These are phyloP conservation scores for Plectosphaerella sp. DNA, from an alignment of 2,329 filamentous ascomycete species.

Conservation along the genomic window DNA sequence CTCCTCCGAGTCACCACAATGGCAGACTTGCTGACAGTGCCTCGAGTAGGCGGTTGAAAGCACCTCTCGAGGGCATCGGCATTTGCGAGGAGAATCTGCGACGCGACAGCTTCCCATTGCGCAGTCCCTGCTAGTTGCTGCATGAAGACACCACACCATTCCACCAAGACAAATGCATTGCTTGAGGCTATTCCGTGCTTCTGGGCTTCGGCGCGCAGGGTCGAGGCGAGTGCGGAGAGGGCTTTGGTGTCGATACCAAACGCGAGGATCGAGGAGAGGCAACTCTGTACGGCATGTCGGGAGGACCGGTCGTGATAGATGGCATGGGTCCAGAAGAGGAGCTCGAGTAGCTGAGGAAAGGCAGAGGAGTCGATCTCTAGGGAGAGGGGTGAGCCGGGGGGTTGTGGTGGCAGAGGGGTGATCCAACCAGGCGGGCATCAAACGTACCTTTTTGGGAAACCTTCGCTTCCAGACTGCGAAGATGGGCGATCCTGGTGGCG, in stretches of 20 bases:
- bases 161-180: slow-evolving; percentile 82
- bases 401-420: not conserved
- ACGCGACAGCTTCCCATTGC: slow-evolving; percentile 60
- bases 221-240: slow-evolving; percentile 60
- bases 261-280: slow-evolving; percentile 64
- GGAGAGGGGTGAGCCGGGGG: slow-evolving; percentile 7
- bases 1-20: slow-evolving; percentile 74
- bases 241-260: slow-evolving; percentile 50
- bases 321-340: slow-evolving; percentile 83
- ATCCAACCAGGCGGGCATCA: not conserved
- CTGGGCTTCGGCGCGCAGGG: slow-evolving; percentile 66
- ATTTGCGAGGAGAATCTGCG: slow-evolving; percentile 63
- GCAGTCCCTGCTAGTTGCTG: slow-evolving; percentile 61
- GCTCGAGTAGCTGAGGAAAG: slow-evolving; percentile 54
- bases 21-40: slow-evolving; percentile 66
- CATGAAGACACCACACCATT: slow-evolving; percentile 82
- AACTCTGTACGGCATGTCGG: slow-evolving; percentile 76
- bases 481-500: slow-evolving; percentile 44
- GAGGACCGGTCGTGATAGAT: slow-evolving; percentile 84
- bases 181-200: slow-evolving; percentile 74
- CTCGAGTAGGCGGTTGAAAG: slow-evolving; percentile 59
- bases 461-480: slow-evolving; percentile 53
- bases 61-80: slow-evolving; percentile 77
- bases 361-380: slow-evolving; percentile 44
- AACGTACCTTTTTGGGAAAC: slow-evolving; percentile 49